Base-by-base conservation (phyloP, 768 basidiomycete genomes). In the Agrocybe pediades region DNA sequence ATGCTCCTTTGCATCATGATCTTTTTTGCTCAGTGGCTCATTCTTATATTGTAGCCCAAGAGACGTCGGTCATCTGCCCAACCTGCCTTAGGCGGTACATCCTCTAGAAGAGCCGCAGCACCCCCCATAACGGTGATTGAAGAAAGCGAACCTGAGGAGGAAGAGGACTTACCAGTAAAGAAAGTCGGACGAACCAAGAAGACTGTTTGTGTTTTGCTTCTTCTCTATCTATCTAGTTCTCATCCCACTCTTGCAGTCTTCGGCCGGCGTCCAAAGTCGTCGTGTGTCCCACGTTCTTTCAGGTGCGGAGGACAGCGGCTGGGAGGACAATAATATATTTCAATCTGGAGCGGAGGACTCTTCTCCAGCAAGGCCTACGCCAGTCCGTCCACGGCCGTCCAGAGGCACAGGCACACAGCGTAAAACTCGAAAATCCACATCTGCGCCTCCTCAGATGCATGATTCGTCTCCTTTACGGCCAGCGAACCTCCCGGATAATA, bases 271-370 rank as follows among this genome's bases (percentile, higher is more conserved):
- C n/a, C 76, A 79, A 57, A 73, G 74, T 26, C 82, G 87, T 25
- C 80, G 85, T 30, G 73, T 78, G 11, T 86, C 87, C 20, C 77
- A 78, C 54, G 57, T 73, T 46, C 76, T 76, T 65, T 64, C 64
- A 30, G 66, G 62, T 19, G 72, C 66, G 23, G 87, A 89, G 33
- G 89, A 90, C 49, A 92, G 90, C 61, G 90, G 89, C 27, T 93
- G 91, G 90, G 91, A 93, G 63, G 91, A 92, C 59, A 92, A 91
- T 63, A 93, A 94, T 58, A 83, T 92, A 24, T 94, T 94, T 67
- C 91, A 94, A 64, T 92, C 90, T 8, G 91, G 90, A n/a, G 87
- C 87, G 4, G 91, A 93, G 61, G 88, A 87, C n/a, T 90, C 90
- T 6, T 92, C 90, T 13, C 90, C 91, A 27, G 69, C 66, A 9